Conservation (phyloP, 2,329 filamentous ascomycete genomes). For the Blastomyces parvus region DNA sequence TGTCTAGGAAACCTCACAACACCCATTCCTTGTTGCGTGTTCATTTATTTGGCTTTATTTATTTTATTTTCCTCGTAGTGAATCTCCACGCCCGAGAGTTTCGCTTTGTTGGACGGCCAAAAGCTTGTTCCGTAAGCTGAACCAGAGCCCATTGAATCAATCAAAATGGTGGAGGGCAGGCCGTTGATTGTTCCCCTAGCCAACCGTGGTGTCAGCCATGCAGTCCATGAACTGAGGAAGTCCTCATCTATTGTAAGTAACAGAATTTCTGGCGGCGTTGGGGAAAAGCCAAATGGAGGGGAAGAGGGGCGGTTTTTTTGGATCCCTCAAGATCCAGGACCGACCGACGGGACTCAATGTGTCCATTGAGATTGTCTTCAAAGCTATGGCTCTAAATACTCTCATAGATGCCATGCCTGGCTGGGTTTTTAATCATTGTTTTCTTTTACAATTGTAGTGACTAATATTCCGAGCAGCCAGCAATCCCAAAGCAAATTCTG, state of each 20-base stretch:
- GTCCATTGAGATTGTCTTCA: neutral
- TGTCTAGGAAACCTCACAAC: neutral
- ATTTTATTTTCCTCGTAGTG: neutral
- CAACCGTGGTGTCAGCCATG: neutral
- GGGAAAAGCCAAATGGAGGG: neutral
- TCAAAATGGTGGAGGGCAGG: neutral
- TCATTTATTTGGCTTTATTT: neutral
- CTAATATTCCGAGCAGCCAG: constrained; percentile 5
- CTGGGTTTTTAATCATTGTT: neutral
- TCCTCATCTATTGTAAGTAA: constrained; percentile 9
- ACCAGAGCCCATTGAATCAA: neutral
- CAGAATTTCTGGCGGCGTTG: neutral
- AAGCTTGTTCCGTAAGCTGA: neutral
- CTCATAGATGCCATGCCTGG: neutral
- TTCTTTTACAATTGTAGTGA: neutral
- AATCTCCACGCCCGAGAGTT: too few relatives aligned
- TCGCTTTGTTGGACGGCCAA: neutral
- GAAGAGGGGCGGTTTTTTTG: neutral
- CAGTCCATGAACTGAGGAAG: constrained; percentile 3
- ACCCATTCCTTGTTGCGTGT: neutral
- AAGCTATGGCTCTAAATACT: neutral
- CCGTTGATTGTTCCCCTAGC: constrained; percentile 1
- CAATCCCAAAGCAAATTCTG: constrained; percentile 3
- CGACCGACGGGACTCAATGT: neutral
- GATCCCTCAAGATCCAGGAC: neutral